A percentile compares a stretch with the other conserved stretches of the same genome.
These are phyloP conservation scores for Arabidopsis arenosa DNA, from an alignment of 345 rosid genomes.

Conservation along the genomic window DNA sequence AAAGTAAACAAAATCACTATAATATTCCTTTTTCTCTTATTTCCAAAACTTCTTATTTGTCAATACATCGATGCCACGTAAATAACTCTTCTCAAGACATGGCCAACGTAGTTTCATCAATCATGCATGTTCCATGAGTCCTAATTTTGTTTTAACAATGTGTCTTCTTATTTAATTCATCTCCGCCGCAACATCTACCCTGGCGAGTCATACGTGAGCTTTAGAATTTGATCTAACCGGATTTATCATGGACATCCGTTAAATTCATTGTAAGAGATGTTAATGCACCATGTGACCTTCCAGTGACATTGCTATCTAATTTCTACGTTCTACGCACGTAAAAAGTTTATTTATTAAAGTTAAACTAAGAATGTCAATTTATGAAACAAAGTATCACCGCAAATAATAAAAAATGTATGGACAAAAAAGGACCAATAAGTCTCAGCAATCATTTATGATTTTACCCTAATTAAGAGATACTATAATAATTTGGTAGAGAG, in stretches of 20 bases:
- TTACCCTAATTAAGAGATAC: not conserved
- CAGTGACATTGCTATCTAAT: not conserved
- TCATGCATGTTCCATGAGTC: not conserved
- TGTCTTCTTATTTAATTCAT: not conserved
- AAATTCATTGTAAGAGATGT: not conserved
- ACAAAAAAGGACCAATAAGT: slow-evolving; percentile 4
- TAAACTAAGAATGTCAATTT: not conserved
- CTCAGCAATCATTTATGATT: not conserved
- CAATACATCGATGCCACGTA: not conserved
- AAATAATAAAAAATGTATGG: not conserved
- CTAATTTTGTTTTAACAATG: not conserved
- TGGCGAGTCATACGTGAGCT: not conserved
- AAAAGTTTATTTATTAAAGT: not conserved
- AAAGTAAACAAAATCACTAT: not conserved
- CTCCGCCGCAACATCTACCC: not conserved
- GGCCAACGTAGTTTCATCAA: not conserved
- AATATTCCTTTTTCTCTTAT: not conserved
- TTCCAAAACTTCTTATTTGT: not conserved
- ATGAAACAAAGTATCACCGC: not conserved
- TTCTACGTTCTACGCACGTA: not conserved
- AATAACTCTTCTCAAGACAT: not conserved
- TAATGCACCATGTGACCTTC: not conserved
- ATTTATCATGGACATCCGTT: not conserved
- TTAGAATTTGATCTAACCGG: slow-evolving; percentile 1
- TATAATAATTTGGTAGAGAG: not conserved